A percentile compares a stretch with the other conserved stretches of the same genome.
Evolutionary conservation across 208 protist genomes (phyloP).

Genomic region (Trypanosoma avium): DNA sequence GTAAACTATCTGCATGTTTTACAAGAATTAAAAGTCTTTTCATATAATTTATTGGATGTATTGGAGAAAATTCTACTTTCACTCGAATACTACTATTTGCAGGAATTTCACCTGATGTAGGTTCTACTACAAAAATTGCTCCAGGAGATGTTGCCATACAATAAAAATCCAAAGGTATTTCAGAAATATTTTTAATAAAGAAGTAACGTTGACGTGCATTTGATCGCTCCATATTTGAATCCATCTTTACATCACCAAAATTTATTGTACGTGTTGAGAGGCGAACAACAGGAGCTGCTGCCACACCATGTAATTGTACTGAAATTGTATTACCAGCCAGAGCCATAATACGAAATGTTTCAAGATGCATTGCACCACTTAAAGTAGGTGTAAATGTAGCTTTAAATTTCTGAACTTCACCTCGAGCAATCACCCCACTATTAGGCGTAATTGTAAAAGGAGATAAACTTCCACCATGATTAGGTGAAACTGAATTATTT

Average conservation of each 20-base stretch:
- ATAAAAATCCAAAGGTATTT: constrained; percentile 37
- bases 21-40: constrained; percentile 76
- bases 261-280: constrained; percentile 57
- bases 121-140: constrained; percentile 63
- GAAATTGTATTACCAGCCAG: constrained; percentile 65
- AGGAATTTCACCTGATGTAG: constrained; percentile 50
- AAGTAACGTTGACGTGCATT: constrained; percentile 12
- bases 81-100: constrained; percentile 45
- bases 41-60: constrained; percentile 81
- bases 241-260: constrained; percentile 84
- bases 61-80: constrained; percentile 71
- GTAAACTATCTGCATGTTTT: constrained; percentile 38
- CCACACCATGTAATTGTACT: constrained; percentile 46
- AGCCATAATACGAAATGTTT: constrained; percentile 48
- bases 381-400: constrained; percentile 46
- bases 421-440: constrained; percentile 44
- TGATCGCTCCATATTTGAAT: constrained; percentile 15
- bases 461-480: too few species aligned
- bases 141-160: constrained; percentile 46
- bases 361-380: constrained; percentile 36
- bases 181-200: constrained; percentile 51
- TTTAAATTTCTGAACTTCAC: constrained; percentile 37
- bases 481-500: too few species aligned
- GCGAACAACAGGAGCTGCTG: constrained; percentile 50
- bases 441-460: constrained; percentile 55